Evolutionary conservation across 1,139 yeast species (phyloP).

Genomic region (Taphrina deformans): DNA sequence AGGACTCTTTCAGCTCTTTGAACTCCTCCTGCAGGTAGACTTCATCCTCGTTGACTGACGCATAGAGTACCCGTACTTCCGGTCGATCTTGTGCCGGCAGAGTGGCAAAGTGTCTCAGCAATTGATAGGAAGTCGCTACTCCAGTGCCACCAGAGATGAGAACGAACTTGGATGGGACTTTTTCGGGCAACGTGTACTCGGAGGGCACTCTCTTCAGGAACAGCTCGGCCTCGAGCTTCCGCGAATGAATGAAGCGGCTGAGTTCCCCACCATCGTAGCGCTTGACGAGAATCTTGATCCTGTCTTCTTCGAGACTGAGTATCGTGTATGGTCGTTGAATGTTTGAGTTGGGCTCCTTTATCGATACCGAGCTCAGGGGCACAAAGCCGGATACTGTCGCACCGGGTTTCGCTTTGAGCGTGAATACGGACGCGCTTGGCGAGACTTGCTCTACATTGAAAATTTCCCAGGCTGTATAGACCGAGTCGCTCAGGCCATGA

Average conservation of each 20-base stretch:
- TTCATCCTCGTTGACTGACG: conserved; percentile 4
- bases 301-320: background rate
- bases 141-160: conserved; percentile 34
- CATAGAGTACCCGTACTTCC: conserved; percentile 19
- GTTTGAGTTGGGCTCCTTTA: conserved; percentile 31
- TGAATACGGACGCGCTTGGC: conserved; percentile 4
- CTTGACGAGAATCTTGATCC: conserved; percentile 24
- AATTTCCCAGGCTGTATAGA: background rate
- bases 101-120: conserved; percentile 3
- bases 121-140: conserved; percentile 27
- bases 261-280: conserved; percentile 33
- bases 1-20: background rate
- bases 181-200: conserved; percentile 14
- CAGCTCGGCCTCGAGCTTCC: conserved; percentile 10
- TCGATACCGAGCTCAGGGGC: conserved; percentile 16
- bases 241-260: conserved; percentile 34
- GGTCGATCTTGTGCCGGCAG: conserved; percentile 15
- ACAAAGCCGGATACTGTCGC: background rate
- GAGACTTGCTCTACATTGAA: background rate
- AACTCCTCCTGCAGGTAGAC: conserved; percentile 21
- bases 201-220: conserved; percentile 9
- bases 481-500: background rate
- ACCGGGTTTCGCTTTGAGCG: background rate
- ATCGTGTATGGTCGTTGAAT: conserved; percentile 34
- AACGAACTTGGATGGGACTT: background rate